A percentile compares a stretch with the other conserved stretches of the same genome.
Conservation (phyloP, 768 basidiomycete genomes). For the Mycena sanguinolenta region DNA sequence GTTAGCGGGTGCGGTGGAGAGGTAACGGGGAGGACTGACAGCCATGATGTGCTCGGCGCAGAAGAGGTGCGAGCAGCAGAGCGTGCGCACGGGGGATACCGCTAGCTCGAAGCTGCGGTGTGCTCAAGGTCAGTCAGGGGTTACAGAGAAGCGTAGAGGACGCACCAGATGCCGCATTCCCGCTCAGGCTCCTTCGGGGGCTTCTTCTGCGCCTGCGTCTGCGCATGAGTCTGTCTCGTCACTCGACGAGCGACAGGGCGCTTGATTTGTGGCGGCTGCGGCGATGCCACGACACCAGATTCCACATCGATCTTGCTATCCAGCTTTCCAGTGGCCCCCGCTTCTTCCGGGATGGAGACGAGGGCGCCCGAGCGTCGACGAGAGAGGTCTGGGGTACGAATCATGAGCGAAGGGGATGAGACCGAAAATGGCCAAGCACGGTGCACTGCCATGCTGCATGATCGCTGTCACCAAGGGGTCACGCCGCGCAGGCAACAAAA, state of each 20-base stretch:
- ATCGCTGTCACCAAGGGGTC: too few relatives aligned
- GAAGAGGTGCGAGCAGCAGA: conserved; percentile 23
- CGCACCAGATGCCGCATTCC: conserved; percentile 27
- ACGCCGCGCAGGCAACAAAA: too few relatives aligned
- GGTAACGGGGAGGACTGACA: not conserved
- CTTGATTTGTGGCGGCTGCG: not conserved
- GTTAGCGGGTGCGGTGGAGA: not conserved
- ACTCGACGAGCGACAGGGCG: not conserved
- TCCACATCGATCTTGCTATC: not conserved
- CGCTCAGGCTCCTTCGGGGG: conserved; percentile 4
- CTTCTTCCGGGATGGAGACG: not conserved
- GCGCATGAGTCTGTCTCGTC: not conserved
- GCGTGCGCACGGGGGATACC: conserved; percentile 1
- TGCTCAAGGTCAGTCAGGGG: not conserved
- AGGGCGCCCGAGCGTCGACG: not conserved
- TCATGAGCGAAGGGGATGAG: too few relatives aligned
- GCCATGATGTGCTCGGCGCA: conserved; percentile 20
- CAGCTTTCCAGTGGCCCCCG: not conserved
- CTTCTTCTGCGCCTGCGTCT: not conserved
- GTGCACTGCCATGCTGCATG: too few relatives aligned
- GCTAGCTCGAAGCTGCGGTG: conserved; percentile 23
- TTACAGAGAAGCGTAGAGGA: not conserved
- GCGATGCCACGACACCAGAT: not conserved
- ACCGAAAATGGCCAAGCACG: too few relatives aligned
- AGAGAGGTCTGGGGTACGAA: not conserved